phyloP scores from a whole-genome alignment of 805 yeast genomes.

The Barnettozyma sp. region DNA sequence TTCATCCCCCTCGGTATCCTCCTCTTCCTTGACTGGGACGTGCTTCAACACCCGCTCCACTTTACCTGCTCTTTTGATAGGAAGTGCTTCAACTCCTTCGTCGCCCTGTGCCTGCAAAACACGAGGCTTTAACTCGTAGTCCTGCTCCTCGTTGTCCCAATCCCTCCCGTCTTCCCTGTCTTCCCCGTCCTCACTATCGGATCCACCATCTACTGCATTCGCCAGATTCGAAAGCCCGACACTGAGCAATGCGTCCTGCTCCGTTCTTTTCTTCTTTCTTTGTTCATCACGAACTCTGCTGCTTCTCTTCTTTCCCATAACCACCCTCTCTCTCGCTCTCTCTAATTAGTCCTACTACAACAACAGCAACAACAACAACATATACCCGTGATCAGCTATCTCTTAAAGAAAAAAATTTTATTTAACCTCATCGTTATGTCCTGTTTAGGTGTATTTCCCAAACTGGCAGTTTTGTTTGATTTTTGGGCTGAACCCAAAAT shows the following conservation, averaged over 20 bases:
- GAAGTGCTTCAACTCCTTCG: conserved; percentile 60
- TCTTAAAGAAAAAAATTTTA: too few species aligned
- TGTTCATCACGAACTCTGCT: conserved; percentile 30
- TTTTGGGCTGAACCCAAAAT: too few species aligned
- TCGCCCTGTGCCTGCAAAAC: conserved; percentile 36
- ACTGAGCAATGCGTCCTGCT: conserved; percentile 19
- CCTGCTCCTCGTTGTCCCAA: conserved; percentile 74
- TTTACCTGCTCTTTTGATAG: conserved; percentile 71
- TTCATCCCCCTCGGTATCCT: conserved; percentile 19
- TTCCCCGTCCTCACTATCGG: too few species aligned
- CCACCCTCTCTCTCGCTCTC: background rate
- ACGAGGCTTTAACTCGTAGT: conserved; percentile 72
- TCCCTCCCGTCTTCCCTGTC: too few species aligned
- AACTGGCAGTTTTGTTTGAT: too few species aligned
- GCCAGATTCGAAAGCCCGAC: conserved; percentile 22
- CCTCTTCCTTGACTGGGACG: conserved; percentile 16
- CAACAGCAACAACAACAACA: too few species aligned
- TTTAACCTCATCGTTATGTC: too few species aligned
- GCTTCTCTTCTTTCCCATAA: conserved; percentile 34
- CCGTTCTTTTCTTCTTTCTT: conserved; percentile 21
- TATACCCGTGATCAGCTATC: too few species aligned
- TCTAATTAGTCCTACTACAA: too few species aligned
- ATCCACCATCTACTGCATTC: conserved; percentile 9
- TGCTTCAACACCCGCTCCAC: conserved; percentile 56
- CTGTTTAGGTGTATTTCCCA: too few species aligned